Conservation (phyloP, 129 eudicot species). For the Tanacetum coccineum region DNA sequence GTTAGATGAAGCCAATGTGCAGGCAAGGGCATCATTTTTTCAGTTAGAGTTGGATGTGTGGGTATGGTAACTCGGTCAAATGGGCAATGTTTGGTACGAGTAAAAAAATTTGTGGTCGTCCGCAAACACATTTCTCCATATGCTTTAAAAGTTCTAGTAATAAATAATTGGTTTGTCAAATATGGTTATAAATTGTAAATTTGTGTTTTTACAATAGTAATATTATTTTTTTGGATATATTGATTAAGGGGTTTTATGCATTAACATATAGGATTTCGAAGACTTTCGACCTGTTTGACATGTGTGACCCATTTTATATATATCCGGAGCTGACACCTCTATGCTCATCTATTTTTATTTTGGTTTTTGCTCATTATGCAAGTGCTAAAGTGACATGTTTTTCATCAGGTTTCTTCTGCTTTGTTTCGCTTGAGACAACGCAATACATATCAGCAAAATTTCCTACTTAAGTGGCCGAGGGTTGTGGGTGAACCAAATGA, state of each 20-base stretch:
- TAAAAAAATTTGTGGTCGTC: too few species aligned
- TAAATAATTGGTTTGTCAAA: too few species aligned
- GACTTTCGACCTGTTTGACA: too few species aligned
- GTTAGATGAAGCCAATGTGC: conserved; percentile 61
- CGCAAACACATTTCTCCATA: too few species aligned
- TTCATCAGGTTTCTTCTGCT: conserved; percentile 70
- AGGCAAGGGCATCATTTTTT: conserved; percentile 41
- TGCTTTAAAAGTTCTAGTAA: too few species aligned
- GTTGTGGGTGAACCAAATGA: conserved; percentile 32
- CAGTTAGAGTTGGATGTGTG: background rate
- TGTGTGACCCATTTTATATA: too few species aligned
- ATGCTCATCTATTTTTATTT: background rate
- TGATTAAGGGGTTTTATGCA: too few species aligned
- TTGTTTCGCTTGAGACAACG: conserved; percentile 65
- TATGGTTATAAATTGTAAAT: too few species aligned
- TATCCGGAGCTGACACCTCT: background rate
- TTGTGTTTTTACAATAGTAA: too few species aligned
- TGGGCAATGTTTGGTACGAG: too few species aligned
- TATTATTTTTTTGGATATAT: too few species aligned
- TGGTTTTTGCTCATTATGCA: background rate
- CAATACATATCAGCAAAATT: conserved; percentile 58
- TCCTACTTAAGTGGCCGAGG: conserved; percentile 37
- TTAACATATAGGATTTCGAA: too few species aligned
- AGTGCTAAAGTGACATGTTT: conserved; percentile 11
- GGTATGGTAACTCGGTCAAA: background rate